Base-by-base conservation (phyloP, 2,329 filamentous ascomycete genomes). In the Aspergillus pseudoviridinutans region DNA sequence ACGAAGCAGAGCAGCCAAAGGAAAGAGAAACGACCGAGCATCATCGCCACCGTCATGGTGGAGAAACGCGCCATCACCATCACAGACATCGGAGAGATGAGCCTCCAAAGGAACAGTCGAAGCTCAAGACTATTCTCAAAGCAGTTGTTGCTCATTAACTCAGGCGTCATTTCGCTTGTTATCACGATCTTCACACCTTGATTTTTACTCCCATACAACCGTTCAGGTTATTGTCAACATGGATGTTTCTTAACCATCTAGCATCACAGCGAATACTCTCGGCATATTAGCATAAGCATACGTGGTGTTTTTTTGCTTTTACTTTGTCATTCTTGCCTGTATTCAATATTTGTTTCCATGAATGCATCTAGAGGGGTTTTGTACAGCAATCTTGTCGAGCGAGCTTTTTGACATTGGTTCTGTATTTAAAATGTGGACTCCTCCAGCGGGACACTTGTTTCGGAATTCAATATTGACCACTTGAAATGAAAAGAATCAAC, bases 111-210 rank as follows among this genome's bases (percentile, higher is more conserved):
- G 62, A 66, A 55, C 60, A 63, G 38, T 69, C 70, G 22, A 72
- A 64, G 29, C 50, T 73, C 52, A 73, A 71, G 58, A 61, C 58
- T n/a, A 24, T 73, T 50, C 58, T 70, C 55, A 68, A 68, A 56
- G 61, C 68, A 5, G 63, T 73, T 59, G 60, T 64, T 61, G 70
- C 66, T 38, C 62, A 70, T 51, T 72, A 58, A 68, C 32, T 6
- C 32, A 35, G 32, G 14, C 47, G 12, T 20, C 20, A 28, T 53
- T 54, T 56, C 22, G 17, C 0, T 53, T 57, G 14, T 38, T 38
- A 35, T 17, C 3, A 42, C 28, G 24, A 35, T 49, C 54, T 41
- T 20, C 8, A n/a, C 24, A n/a, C 20, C 24, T 28, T 50, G 29
- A 9, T 52, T 42, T 29, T 57, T 6, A 35, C 56, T 58, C 58